Base-by-base conservation (phyloP, 257 asterid species). In the Linderniella brevidens region DNA sequence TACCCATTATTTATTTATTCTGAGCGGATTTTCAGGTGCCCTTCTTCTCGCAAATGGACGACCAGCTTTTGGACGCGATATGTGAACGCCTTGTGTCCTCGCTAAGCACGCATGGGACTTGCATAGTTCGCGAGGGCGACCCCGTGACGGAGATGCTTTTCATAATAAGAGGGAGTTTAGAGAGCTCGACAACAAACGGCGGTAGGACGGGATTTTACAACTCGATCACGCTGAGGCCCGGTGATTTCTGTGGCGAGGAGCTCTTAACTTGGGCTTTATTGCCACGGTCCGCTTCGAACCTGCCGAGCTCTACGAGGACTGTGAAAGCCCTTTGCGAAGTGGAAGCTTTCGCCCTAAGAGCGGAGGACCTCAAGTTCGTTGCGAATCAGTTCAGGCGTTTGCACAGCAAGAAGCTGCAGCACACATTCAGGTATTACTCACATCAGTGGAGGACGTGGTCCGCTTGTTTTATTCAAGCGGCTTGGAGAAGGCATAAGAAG, bases 371-470 rank as follows among this genome's bases (percentile, higher is more conserved):
- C 51, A 81, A 70, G 51, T 81, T 74, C 53, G 86, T 86, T 0
- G 93, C 94, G 0, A 64, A 55, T 43, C 96, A 81, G 48, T 86
- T 86, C 48, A 86, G 72, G 25, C 68, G 83, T 25, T 68, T 86
- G 16, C 96, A 86, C 50, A 81, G 90, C 71, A 86, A 81, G 76
- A 86, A 72, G 50, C 62, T 86, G 39, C 96, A 86, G 59, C 84
- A 86, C 52, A 80, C 87, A 13, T 86, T 86, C 45, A 60, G 94
- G 0, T 82, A 68, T 44, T 79, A 79, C 62, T 86, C 96, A 0
- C 92, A 81, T 50, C 96, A 81, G 36, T 86, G 94, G 96, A 70
- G 94, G 65, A 76, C 90, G 10, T 81, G 96, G 96, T 92, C 90
- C 3, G 86, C 94, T 41, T 76, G 96, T 57, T 76, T 71, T 10